Evolutionary conservation across 306 rosid species (phyloP), one percentile per base, ranked within the genome.

Genomic region (Gastrolobium villosum): DNA sequence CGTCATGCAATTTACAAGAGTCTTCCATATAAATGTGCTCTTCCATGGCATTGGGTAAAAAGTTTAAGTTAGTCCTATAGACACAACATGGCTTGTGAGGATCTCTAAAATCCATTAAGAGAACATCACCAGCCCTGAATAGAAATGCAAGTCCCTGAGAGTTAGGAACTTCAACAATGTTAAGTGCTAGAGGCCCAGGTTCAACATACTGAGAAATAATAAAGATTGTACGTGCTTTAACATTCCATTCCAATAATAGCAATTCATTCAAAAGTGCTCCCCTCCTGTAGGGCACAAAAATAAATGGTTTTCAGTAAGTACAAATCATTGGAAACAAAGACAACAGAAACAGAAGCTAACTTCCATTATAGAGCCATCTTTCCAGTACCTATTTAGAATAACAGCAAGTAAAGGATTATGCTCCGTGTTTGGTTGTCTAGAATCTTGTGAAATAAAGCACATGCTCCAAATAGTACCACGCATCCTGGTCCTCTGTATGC

Each of bases 81-180:
- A 87, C 86, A 83, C 97, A 92, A 46, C 67, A 74, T 46, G 99
- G 97, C 31, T 81, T 87, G 49, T 44, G 76, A 63, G 84, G 81
- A 77, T 94, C 97, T 88, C 93, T 88, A 76, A 94, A 88, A 85
- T 94, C 93, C 99, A 94, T 89, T 72, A 94, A 78, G 77, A 94
- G 89, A 84, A 87, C 84, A 85, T 94, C 99, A 78, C 95, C 99
- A 66, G 86, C 91, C 83, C 97, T 85, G 81, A 94, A 94, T 76
- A 92, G 68, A 79, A 94, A 74, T 35, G 97, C 99, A 71, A 84
- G 87, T 84, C 99, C 99, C 84, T 45, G 36, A 48, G 86, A 88
- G 81, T 87, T 82, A 54, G 99, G 97, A 86, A 92, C 97, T 84
- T 92, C 99, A 75, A 81, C 94, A 83, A 94, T 83, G 84, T 86